A percentile compares a stretch with the other conserved stretches of the same genome.
phyloP scores from a whole-genome alignment of 2,329 filamentous ascomycete genomes.

The Ambrosiella xylebori region DNA sequence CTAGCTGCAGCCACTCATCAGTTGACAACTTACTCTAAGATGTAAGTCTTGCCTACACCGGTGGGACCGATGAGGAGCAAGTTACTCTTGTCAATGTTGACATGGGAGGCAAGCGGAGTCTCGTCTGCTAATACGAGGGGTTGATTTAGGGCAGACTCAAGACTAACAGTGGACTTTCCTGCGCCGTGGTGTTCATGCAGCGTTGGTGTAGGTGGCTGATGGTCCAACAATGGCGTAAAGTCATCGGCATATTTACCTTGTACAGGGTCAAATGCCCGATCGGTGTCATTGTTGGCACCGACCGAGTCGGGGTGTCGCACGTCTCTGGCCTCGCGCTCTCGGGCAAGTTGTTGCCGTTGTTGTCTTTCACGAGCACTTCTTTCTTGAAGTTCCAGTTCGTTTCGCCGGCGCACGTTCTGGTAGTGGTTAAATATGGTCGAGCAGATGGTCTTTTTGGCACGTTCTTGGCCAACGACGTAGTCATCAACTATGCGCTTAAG shows the following conservation, averaged over 20 bases:
- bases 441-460: slow-evolving; percentile 84
- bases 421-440: slow-evolving; percentile 96
- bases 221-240: slow-evolving; percentile 16
- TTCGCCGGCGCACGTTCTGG: slow-evolving; percentile 63
- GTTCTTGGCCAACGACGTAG: slow-evolving; percentile 90
- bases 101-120: slow-evolving; percentile 25
- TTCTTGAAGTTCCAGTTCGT: slow-evolving; percentile 57
- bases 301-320: slow-evolving; percentile 7
- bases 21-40: slow-evolving; percentile 45
- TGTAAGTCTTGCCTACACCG: slow-evolving; percentile 91
- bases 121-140: slow-evolving; percentile 33
- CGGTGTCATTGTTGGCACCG: slow-evolving; percentile 13
- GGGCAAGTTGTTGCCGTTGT: slow-evolving; percentile 51
- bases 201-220: neutral
- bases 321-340: slow-evolving; percentile 39
- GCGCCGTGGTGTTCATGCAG: neutral
- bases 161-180: neutral
- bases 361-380: slow-evolving; percentile 42
- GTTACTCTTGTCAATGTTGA: slow-evolving; percentile 92
- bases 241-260: slow-evolving; percentile 13
- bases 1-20: neutral
- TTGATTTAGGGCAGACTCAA: slow-evolving; percentile 17
- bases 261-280: slow-evolving; percentile 6
- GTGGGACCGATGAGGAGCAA: slow-evolving; percentile 80
- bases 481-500: slow-evolving; percentile 86